phyloP scores from a whole-genome alignment of 352 stramenopile species.

The Globisporangium carolinianum region DNA sequence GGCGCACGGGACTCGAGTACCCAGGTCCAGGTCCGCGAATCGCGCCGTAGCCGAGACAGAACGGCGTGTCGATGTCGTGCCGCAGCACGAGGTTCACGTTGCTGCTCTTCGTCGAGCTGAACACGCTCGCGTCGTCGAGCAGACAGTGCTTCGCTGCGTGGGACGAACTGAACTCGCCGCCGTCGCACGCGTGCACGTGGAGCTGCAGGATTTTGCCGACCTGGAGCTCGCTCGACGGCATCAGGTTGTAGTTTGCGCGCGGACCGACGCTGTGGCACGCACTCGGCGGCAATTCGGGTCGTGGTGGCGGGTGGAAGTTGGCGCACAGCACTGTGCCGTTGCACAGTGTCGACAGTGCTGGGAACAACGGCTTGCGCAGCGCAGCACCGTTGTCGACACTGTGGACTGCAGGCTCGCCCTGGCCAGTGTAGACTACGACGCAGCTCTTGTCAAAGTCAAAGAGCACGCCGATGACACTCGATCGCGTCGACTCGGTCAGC shows the following conservation, averaged over 20 bases:
- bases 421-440: slow-evolving; percentile 45
- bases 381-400: slow-evolving; percentile 27
- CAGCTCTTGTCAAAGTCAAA: slow-evolving; percentile 70
- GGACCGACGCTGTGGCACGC: slow-evolving; percentile 29
- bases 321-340: slow-evolving; percentile 59
- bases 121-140: slow-evolving; percentile 73
- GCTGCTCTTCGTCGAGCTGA: slow-evolving; percentile 59
- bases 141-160: slow-evolving; percentile 63
- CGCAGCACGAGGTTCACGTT: slow-evolving; percentile 81
- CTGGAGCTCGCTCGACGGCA: slow-evolving; percentile 54
- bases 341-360: slow-evolving; percentile 57
- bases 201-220: slow-evolving; percentile 67
- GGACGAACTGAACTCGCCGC: slow-evolving; percentile 74
- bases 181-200: slow-evolving; percentile 60
- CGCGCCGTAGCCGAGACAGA: slow-evolving; percentile 68
- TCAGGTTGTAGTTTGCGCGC: slow-evolving; percentile 33
- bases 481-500: slow-evolving; percentile 25
- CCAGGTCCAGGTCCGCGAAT: slow-evolving; percentile 66
- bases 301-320: slow-evolving; percentile 58
- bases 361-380: slow-evolving; percentile 35
- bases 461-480: slow-evolving; percentile 53
- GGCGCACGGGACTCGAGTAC: slow-evolving; percentile 70
- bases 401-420: slow-evolving; percentile 30
- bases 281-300: slow-evolving; percentile 40
- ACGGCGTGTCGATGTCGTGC: slow-evolving; percentile 73